Percentiles rank a stretch among this genome's conserved stretches.
Conservation (phyloP, 352 stramenopile species). For the Phytophthora pisi region DNA sequence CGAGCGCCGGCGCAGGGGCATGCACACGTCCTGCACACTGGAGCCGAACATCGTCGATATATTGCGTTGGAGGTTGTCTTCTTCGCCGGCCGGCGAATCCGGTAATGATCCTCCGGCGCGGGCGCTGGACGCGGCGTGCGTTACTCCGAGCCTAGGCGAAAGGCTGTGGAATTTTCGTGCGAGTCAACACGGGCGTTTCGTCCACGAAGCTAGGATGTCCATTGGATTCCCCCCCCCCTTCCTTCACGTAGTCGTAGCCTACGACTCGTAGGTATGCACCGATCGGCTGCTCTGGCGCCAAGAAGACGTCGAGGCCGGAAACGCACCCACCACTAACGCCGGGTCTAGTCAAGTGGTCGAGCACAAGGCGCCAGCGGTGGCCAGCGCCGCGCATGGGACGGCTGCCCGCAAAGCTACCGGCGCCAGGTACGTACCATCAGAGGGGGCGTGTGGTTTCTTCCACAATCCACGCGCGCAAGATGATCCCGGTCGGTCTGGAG, state of each 20-base stretch:
- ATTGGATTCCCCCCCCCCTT: conserved; percentile 1
- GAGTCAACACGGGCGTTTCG: conserved; percentile 10
- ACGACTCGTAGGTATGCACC: neutral
- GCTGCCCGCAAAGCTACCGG: neutral
- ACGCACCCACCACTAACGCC: neutral
- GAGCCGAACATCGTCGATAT: conserved; percentile 13
- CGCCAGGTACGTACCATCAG: conserved; percentile 6
- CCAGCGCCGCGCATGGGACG: conserved; percentile 18
- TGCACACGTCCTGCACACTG: neutral
- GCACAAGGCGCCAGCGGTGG: conserved; percentile 1
- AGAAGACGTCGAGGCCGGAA: neutral
- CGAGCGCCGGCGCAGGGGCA: conserved; percentile 23
- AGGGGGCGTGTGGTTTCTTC: conserved; percentile 21
- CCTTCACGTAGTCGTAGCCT: neutral
- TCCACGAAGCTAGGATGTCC: neutral
- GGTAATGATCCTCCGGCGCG: conserved; percentile 24
- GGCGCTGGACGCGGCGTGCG: conserved; percentile 8
- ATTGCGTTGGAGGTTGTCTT: neutral
- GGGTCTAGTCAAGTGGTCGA: conserved; percentile 8
- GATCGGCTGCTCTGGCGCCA: neutral
- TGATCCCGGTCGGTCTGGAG: neutral
- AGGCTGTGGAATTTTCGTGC: conserved; percentile 29
- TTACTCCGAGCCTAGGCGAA: conserved; percentile 18
- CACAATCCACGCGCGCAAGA: conserved; percentile 16
- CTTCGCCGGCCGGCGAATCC: conserved; percentile 15